Evolutionary conservation across 352 stramenopile genomes (phyloP).

Genomic region (Pythium periplocum): DNA sequence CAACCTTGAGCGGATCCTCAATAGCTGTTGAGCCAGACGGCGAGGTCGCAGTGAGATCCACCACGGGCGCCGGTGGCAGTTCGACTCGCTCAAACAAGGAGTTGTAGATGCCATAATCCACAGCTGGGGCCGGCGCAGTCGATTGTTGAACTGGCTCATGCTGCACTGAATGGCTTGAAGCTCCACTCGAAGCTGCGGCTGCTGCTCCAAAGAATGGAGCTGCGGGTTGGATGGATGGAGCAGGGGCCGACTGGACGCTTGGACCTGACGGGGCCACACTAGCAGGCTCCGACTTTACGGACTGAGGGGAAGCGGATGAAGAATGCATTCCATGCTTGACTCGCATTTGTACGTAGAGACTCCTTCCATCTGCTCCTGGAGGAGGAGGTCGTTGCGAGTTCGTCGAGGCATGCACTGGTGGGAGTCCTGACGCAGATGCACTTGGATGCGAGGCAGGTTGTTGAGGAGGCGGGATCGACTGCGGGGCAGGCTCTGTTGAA

Average conservation of each 20-base stretch:
- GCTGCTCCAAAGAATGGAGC: not conserved
- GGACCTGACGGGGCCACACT: no score
- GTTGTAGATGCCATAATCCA: not conserved
- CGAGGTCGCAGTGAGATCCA: not conserved
- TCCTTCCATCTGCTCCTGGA: slow-evolving; percentile 21
- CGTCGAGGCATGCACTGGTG: not conserved
- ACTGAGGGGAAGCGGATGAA: not conserved
- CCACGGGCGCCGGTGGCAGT: not conserved
- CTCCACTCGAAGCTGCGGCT: not conserved
- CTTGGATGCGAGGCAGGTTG: not conserved
- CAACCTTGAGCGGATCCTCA: slow-evolving; percentile 18
- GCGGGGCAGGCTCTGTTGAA: not conserved
- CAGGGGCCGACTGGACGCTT: no score
- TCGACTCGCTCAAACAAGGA: not conserved
- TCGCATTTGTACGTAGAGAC: slow-evolving; percentile 39
- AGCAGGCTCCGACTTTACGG: no score
- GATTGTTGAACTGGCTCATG: no score
- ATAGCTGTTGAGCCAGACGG: not conserved
- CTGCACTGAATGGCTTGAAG: no score
- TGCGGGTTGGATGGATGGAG: not conserved
- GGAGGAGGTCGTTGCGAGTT: not conserved
- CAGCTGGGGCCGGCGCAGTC: no score
- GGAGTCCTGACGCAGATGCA: not conserved
- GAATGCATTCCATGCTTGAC: slow-evolving; percentile 19
- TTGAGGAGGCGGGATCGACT: not conserved